Percentiles rank a stretch among this genome's conserved stretches.
These are phyloP conservation scores for Globisporangium cederbergense DNA, from an alignment of 352 stramenopile genomes.

Conservation along the genomic window DNA sequence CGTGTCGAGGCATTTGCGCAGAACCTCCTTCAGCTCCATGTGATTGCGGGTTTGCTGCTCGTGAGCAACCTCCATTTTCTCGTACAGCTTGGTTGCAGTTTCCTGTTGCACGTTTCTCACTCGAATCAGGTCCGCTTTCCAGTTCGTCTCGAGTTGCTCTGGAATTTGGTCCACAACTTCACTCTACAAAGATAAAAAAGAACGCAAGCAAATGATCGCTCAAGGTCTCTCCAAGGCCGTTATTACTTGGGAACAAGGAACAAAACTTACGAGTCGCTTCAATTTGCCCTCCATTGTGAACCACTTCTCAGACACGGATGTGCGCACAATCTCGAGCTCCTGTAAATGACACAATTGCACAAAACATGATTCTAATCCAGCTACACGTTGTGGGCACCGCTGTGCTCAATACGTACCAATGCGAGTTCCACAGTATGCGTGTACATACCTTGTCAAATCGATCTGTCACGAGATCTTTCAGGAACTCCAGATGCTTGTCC, in stretches of 20 bases:
- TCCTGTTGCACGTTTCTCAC: slow-evolving; percentile 7
- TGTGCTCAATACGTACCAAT: too few species aligned
- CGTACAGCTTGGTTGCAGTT: slow-evolving; percentile 20
- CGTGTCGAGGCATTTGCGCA: slow-evolving; percentile 56
- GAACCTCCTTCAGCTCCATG: slow-evolving; percentile 34
- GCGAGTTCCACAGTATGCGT: too few species aligned
- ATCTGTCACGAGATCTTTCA: slow-evolving; percentile 37
- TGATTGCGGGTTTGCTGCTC: slow-evolving; percentile 15
- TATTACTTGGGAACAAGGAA: not conserved
- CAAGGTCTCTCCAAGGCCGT: not conserved
- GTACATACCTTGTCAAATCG: slow-evolving; percentile 41
- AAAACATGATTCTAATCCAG: not conserved
- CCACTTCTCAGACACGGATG: slow-evolving; percentile 54
- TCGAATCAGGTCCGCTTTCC: slow-evolving; percentile 15
- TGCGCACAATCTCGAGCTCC: slow-evolving; percentile 55
- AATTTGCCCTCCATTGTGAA: slow-evolving; percentile 44
- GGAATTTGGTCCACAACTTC: slow-evolving; percentile 30
- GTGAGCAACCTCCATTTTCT: slow-evolving; percentile 2
- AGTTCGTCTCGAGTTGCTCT: slow-evolving; percentile 21
- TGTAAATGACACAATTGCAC: slow-evolving; percentile 11
- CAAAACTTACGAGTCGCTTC: slow-evolving; percentile 31
- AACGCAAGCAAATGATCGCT: not conserved
- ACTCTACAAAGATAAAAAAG: slow-evolving; percentile 14
- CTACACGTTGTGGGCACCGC: too few species aligned
- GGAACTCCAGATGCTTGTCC: slow-evolving; percentile 35